Conservation (phyloP, 2,329 filamentous ascomycete species). For the Epichloe uncinata region DNA sequence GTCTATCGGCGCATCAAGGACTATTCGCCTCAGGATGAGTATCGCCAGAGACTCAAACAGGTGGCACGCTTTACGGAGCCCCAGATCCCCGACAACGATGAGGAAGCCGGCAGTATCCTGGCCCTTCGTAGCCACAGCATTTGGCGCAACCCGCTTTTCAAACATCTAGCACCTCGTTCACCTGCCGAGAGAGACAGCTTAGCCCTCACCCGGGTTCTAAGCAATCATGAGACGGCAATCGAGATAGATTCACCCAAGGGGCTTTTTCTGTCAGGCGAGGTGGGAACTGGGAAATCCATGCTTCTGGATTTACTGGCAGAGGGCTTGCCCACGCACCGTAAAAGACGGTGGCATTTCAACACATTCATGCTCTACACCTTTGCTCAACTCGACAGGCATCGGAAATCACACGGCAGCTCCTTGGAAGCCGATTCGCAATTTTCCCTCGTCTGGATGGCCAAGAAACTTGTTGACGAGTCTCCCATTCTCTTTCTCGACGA, state of each 20-base stretch:
- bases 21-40: slow-evolving; percentile 60
- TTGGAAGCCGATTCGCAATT: slow-evolving; percentile 32
- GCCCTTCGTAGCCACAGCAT: slow-evolving; percentile 42
- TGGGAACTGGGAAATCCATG: slow-evolving; percentile 76
- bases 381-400: slow-evolving; percentile 54
- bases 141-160: slow-evolving; percentile 44
- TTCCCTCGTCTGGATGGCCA: slow-evolving; percentile 59
- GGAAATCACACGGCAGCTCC: slow-evolving; percentile 24
- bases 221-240: slow-evolving; percentile 57
- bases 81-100: slow-evolving; percentile 16
- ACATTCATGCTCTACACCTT: slow-evolving; percentile 74
- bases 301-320: slow-evolving; percentile 72
- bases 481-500: slow-evolving; percentile 73
- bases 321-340: slow-evolving; percentile 58
- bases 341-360: slow-evolving; percentile 71
- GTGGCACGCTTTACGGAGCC: slow-evolving; percentile 35
- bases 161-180: slow-evolving; percentile 42
- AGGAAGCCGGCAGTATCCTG: slow-evolving; percentile 23
- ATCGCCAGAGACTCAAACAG: slow-evolving; percentile 49
- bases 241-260: slow-evolving; percentile 60
- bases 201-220: slow-evolving; percentile 55
- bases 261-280: slow-evolving; percentile 66
- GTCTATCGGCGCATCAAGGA: slow-evolving; percentile 65
- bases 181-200: slow-evolving; percentile 41
- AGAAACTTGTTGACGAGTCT: slow-evolving; percentile 59